Base-by-base conservation (phyloP, 257 asterid genomes). In the Parsonsia alboflavescens region DNA sequence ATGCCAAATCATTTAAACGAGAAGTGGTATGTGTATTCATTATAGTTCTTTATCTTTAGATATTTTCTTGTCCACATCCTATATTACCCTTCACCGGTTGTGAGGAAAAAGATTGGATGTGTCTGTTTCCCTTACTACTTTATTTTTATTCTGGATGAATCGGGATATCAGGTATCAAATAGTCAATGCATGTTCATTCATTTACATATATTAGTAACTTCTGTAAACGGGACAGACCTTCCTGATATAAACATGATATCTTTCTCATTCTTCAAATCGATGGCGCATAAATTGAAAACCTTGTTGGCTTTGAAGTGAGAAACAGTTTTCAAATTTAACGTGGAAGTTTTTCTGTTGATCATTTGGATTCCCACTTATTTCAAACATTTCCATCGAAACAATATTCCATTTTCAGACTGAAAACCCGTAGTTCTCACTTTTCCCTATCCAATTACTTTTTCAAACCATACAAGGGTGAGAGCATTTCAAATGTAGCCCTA, bases 1-100 rank as follows among this genome's bases (percentile, higher is more conserved):
- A 92, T 80, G 96, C 96, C 39, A 94, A 82, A 85, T 97, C 99
- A 52, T 94, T 89, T 61, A 94, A 94, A 80, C 80, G 96, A 33
- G 98, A 94, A 59, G 95, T 89, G 97, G 98, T 94, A 78, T 15
- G 81, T 71, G 48, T 39, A 28, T 64, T 75, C n/a, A 12, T 7
- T 70, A 13, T 44, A 56, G 12, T 42, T 41, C 33, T 73, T 21
- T 2, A 44, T 61, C 10, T n/a, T 11, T 45, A 50, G 28, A 16
- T 54, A 13, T 19, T 48, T 6, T 28, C 30, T 4, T 5, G 12
- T 15, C 6, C 10, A 10, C 39, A 46, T 6, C 42, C 21, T 26
- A 15, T 26, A 15, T 26, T 61, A 7, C 67, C 67, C 45, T 17
- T 26, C 61, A 15, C 9, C 28, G 45, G 2, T 45, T n/a, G 17